A percentile compares a stretch with the other conserved stretches of the same genome.
These are phyloP conservation scores for Calocybe gambosa DNA, from an alignment of 1,284 basidiomycete genomes.

Conservation along the genomic window DNA sequence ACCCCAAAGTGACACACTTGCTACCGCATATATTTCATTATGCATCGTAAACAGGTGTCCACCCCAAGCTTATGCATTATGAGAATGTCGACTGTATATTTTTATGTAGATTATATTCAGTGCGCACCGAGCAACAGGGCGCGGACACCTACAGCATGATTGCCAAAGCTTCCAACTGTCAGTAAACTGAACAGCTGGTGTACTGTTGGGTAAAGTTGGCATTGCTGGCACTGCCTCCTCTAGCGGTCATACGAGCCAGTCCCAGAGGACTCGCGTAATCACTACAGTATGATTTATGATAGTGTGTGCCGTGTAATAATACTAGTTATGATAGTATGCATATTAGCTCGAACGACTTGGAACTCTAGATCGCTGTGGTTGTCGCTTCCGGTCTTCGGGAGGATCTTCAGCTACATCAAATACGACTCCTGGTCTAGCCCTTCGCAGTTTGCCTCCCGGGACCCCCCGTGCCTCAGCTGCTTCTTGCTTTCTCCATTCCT, in stretches of 20 bases:
- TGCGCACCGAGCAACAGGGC: too few species aligned
- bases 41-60: too few species aligned
- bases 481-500: constrained; percentile 52
- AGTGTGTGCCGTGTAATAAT: background rate
- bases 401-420: constrained; percentile 57
- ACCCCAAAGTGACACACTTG: too few species aligned
- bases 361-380: constrained; percentile 7
- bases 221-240: too few species aligned
- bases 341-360: constrained; percentile 8
- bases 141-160: too few species aligned
- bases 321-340: background rate
- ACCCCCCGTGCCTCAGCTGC: constrained; percentile 25
- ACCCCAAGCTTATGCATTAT: too few species aligned
- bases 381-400: constrained; percentile 28
- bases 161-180: too few species aligned
- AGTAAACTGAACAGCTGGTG: too few species aligned
- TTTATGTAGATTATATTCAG: too few species aligned
- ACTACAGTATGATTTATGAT: background rate
- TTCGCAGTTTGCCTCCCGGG: constrained; percentile 35
- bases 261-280: background rate
- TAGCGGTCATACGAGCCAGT: background rate
- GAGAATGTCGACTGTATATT: too few species aligned
- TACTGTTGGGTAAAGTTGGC: too few species aligned
- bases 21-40: too few species aligned
- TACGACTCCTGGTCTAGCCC: constrained; percentile 62